Evolutionary conservation across 768 basidiomycete species (phyloP), one percentile per base, ranked within the genome.

Genomic region (Calocybe indica): DNA sequence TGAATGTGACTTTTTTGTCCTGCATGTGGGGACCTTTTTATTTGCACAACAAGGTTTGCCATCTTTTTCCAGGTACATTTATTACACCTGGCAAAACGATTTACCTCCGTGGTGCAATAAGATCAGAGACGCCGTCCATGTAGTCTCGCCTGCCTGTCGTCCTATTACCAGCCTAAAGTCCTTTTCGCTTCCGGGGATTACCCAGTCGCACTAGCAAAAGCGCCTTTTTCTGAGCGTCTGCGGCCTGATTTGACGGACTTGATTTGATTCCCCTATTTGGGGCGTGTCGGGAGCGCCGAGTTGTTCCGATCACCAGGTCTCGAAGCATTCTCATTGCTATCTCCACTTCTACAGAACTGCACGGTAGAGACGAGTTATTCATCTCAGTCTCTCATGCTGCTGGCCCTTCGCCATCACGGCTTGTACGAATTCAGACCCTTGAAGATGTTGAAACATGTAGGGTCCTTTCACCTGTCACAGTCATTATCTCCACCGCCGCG

Each of bases 31-130:
- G 66, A 58, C 66, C 14, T 43, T 70, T 69, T 53, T 57, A 50
- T 53, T 55, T 70, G 71, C 68, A 67, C 72, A 59, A 54, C 47
- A 48, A 53, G 57, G 60, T 59, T 58, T 63, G 50, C 45, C 59
- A 69, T 66, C 65, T 64, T 64, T 66, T 68, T 65, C 58, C 65
- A 68, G 66, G 66, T 64, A 68, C 64, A 38, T 37, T 58, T 60
- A 56, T 30, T 58, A 58, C 60, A 62, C 55, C 22, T 22, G 22
- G 22, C 22, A 22, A 22, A 22, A 22, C 22, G 22, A 22, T 37
- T 48, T 62, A 60, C 53, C 57, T 58, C 61, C 62, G 55, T 60
- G 47, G 50, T 50, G 54, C 45, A 52, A 51, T 46, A 38, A 48
- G 40, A 49, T 28, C 52, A 52, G 46, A 52, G 45, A 46, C 40